A percentile compares a stretch with the other conserved stretches of the same genome.
Conservation (phyloP, 2,329 filamentous ascomycete species). For the Neodidymelliopsis sp. region DNA sequence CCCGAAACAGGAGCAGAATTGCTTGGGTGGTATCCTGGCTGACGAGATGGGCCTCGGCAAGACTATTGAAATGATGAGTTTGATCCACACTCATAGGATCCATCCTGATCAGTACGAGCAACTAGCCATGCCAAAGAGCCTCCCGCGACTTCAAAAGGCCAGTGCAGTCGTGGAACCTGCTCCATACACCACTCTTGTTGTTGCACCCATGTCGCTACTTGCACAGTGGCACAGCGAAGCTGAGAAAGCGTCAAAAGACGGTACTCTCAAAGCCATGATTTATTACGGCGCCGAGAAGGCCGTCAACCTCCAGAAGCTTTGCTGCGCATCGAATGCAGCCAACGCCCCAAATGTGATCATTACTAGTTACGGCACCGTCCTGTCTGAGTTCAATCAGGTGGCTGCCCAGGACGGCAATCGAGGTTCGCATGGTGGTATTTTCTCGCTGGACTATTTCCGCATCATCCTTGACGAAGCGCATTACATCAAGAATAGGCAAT, state of each 20-base stretch:
- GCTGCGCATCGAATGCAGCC: constrained; percentile 74
- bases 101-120: constrained; percentile 52
- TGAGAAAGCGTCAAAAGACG: constrained; percentile 84
- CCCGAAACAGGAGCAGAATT: constrained; percentile 92
- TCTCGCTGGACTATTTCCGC: constrained; percentile 92
- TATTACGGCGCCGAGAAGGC: constrained; percentile 93
- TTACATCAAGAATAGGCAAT: constrained; percentile 83
- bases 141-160: constrained; percentile 68
- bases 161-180: constrained; percentile 69
- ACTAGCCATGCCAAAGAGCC: constrained; percentile 61
- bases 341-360: constrained; percentile 89
- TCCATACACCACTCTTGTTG: constrained; percentile 88
- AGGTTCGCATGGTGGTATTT: constrained; percentile 72
- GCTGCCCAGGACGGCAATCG: constrained; percentile 70
- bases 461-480: constrained; percentile 96
- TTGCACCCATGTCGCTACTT: constrained; percentile 97
- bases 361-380: constrained; percentile 89
- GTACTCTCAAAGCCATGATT: constrained; percentile 82
- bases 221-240: constrained; percentile 97
- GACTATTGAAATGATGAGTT: constrained; percentile 96
- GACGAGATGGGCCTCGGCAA: constrained; percentile 99
- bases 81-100: constrained; percentile 84
- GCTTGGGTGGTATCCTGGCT: constrained; percentile 88
- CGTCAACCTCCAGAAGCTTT: constrained; percentile 78
- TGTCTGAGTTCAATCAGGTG: constrained; percentile 87